These are phyloP conservation scores for Dinochytrium kinnereticum DNA, from an alignment of 371 early-diverging fungal genomes.

Conservation along the genomic window DNA sequence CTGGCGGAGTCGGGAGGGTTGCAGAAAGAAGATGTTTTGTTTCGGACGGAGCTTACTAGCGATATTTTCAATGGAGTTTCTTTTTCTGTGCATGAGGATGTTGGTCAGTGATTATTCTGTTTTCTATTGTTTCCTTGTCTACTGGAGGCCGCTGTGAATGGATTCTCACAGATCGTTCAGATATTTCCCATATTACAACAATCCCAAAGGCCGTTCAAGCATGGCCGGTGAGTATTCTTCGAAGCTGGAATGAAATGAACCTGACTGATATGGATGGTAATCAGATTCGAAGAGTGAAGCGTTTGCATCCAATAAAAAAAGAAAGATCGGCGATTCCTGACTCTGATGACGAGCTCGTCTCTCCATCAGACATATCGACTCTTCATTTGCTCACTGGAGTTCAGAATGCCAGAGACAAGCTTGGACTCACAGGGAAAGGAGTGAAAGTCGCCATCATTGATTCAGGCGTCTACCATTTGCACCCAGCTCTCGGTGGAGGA, in stretches of 20 bases:
- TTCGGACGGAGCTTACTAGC: background rate
- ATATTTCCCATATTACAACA: conserved; percentile 4
- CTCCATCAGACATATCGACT: background rate
- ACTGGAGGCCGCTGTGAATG: background rate
- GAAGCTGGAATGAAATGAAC: background rate
- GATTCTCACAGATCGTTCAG: background rate
- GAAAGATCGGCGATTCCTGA: background rate
- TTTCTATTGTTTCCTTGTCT: no score
- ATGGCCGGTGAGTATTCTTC: conserved; percentile 5
- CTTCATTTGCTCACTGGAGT: conserved; percentile 30
- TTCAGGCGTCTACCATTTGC: conserved; percentile 66
- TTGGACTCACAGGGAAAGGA: conserved; percentile 38
- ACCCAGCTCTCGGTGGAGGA: conserved; percentile 71
- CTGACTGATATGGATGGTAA: no score
- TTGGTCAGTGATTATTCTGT: conserved; percentile 5
- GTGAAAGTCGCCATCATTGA: conserved; percentile 57
- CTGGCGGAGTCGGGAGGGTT: background rate
- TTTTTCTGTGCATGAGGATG: conserved; percentile 13
- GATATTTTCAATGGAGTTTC: conserved; percentile 15
- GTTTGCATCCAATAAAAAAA: background rate
- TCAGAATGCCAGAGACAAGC: background rate
- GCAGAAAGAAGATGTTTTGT: background rate
- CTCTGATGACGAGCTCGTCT: background rate
- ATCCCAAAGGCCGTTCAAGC: conserved; percentile 13
- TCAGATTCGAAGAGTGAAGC: conserved; percentile 2